These are phyloP conservation scores for Rhizopus stolonifer DNA, from an alignment of 371 early-diverging fungal genomes.

Conservation along the genomic window DNA sequence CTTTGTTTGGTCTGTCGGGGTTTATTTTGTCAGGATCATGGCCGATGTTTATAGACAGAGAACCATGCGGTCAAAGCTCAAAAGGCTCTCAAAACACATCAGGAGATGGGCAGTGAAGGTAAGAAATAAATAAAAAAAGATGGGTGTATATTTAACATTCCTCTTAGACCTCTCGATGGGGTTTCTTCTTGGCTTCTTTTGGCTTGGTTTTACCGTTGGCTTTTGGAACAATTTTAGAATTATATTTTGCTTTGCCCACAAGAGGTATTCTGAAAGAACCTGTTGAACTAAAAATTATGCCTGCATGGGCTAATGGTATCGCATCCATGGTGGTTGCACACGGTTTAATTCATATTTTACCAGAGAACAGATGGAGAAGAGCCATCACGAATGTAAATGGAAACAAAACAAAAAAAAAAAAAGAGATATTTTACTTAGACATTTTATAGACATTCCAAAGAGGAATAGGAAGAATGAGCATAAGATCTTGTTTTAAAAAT, in stretches of 20 bases:
- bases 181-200: conserved; percentile 37
- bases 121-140: too few species aligned
- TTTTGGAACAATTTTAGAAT: conserved; percentile 47
- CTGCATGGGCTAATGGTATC: conserved; percentile 51
- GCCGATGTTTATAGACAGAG: conserved; percentile 5
- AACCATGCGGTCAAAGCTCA: background rate
- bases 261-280: conserved; percentile 20
- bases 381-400: conserved; percentile 34
- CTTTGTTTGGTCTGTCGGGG: background rate
- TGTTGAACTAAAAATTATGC: conserved; percentile 30
- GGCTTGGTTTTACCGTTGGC: conserved; percentile 47
- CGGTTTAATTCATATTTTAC: conserved; percentile 28
- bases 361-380: conserved; percentile 25
- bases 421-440: too few species aligned
- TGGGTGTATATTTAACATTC: background rate
- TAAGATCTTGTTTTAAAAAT: conserved; percentile 1
- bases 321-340: conserved; percentile 39
- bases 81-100: background rate
- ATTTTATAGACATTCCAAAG: conserved; percentile 23
- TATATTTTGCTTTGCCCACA: conserved; percentile 52
- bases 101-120: conserved; percentile 8
- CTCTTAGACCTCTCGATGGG: conserved; percentile 13
- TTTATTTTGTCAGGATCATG: background rate
- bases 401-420: too few species aligned
- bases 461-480: conserved; percentile 22